Conservation (phyloP, 805 yeast species). For the Maudiozyma turicensis region DNA sequence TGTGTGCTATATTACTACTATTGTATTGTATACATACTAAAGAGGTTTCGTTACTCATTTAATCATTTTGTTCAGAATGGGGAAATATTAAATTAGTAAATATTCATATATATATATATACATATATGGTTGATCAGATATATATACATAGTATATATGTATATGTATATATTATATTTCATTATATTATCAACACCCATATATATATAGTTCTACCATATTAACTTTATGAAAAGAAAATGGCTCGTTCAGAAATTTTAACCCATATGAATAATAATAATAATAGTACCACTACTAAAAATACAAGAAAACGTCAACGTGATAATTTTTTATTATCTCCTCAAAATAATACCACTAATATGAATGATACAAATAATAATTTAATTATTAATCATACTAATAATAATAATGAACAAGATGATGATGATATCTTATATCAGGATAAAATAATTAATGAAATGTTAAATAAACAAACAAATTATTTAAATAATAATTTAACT, state of each 20-base stretch:
- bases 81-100: too few species aligned
- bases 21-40: too few species aligned
- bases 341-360: neutral
- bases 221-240: neutral
- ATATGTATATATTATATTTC: too few species aligned
- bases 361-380: neutral
- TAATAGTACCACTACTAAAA: neutral
- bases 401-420: neutral
- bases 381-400: neutral
- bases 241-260: neutral
- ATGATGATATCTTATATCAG: neutral
- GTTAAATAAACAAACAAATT: constrained; percentile 19
- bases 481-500: constrained; percentile 15
- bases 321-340: neutral
- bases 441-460: constrained; percentile 6
- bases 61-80: too few species aligned
- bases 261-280: neutral
- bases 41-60: too few species aligned
- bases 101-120: too few species aligned
- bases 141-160: too few species aligned
- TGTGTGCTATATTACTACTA: too few species aligned
- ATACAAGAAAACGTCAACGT: constrained; percentile 2
- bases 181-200: too few species aligned
- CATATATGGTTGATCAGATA: too few species aligned
- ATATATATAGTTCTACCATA: too few species aligned